Conservation (phyloP, 2,329 filamentous ascomycete species). For the Colletotrichum phormii region DNA sequence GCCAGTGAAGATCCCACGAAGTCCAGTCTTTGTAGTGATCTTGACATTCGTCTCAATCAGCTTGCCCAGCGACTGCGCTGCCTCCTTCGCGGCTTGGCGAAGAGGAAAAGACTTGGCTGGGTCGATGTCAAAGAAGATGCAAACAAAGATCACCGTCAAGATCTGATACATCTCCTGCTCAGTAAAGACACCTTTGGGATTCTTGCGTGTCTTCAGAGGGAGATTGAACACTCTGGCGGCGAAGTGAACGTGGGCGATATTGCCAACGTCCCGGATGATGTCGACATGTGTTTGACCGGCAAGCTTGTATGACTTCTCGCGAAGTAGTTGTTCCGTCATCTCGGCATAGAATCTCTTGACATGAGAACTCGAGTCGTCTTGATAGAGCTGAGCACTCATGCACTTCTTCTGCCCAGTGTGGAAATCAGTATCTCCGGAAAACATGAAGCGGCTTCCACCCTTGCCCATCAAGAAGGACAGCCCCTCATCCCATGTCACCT, state of each 20-base stretch:
- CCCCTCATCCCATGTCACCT: constrained; percentile 72
- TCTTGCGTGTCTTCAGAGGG: constrained; percentile 72
- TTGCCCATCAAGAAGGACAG: constrained; percentile 72
- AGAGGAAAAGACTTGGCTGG: constrained; percentile 74
- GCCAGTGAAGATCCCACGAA: constrained; percentile 66
- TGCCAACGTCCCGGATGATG: constrained; percentile 76
- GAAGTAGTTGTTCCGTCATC: constrained; percentile 70
- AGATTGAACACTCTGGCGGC: constrained; percentile 72
- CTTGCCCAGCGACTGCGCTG: constrained; percentile 69
- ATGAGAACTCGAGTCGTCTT: constrained; percentile 69
- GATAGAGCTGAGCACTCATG: constrained; percentile 69
- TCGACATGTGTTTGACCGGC: constrained; percentile 68
- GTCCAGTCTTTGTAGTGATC: constrained; percentile 58
- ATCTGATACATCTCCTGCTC: constrained; percentile 70
- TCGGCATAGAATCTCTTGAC: constrained; percentile 76
- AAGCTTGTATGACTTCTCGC: constrained; percentile 73
- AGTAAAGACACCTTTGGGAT: constrained; percentile 68
- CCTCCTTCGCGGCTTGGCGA: constrained; percentile 66
- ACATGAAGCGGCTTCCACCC: constrained; percentile 66
- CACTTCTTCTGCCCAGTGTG: constrained; percentile 63
- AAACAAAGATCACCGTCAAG: constrained; percentile 73
- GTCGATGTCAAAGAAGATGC: constrained; percentile 76
- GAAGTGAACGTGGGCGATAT: constrained; percentile 74
- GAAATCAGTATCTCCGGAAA: constrained; percentile 61
- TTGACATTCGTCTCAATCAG: constrained; percentile 75